Base-by-base conservation (phyloP, 2,329 filamentous ascomycete species). In the Phialophora verrucosa region DNA sequence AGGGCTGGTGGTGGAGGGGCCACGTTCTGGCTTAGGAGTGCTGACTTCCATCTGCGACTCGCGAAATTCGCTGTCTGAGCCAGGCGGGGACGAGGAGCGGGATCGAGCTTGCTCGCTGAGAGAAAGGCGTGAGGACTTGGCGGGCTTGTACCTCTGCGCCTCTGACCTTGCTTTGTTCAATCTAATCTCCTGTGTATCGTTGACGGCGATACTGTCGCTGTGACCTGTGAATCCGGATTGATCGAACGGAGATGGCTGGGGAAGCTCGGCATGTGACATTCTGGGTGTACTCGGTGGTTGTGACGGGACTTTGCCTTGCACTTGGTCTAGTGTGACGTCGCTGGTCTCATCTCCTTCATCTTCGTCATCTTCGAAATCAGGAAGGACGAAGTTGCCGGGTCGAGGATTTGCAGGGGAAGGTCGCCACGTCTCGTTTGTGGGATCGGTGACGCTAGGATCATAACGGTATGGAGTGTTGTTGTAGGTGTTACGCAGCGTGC, bases 271-370 rank as follows among this genome's bases (percentile, higher is more conserved):
- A 60, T 70, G 69, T 23, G 69, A 64, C 66, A 70, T 70, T 49
- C 66, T 42, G 14, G 69, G 69, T 51, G 69, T 68, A 49, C 66
- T 67, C 10, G 49, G 49, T 20, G 95, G 95, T 96, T 96, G 81
- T 93, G 90, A 83, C 92, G 95, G 81, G 93, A 98, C 72, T 98
- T 98, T 84, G 97, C 98, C 85, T 97, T 98, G 94, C 98, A 98
- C 84, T 83, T 98, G 54, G 98, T 98, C 84, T 85, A 98, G 63
- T 97, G 93, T 84, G 97, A 96, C 76, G 6, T 47, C 32, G 59
- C 53, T 55, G 92, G 91, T n/a, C 85, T 98, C 61, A 96, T 98
- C 92, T 27, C 38, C 59, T 92, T 98, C 74, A 91, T 97, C 74
- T 23, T 65, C 74, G n/a, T 67, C 64, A 38, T 99, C 62, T 97